Base-by-base conservation (phyloP, 768 basidiomycete genomes). In the Polyporus arcularius region DNA sequence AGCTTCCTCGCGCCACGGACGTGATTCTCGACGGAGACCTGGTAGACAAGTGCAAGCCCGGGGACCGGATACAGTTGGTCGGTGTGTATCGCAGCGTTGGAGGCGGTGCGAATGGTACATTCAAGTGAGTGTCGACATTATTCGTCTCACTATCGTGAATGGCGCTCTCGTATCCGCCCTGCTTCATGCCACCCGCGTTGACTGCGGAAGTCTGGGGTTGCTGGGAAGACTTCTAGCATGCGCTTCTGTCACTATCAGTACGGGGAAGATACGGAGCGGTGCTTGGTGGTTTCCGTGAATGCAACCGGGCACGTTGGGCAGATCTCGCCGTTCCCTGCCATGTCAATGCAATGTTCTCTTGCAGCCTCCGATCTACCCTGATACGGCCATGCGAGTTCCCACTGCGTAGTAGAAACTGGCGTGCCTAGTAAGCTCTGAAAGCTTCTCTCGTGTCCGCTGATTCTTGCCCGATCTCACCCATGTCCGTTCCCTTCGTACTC, bases 41-140 rank as follows among this genome's bases (percentile, higher is more conserved):
- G 52, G 97, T 99, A 35, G 97, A 99, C 76, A 89, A 86, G 70
- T 97, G 94, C 73, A 99, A 99, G 75, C 96, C 97, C 6, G 97
- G 97, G 42, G 97, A 99, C 74, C 87, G 97, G 54, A 92, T 98
- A 48, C 97, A 98, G 74, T 78, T 99, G 40, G 97, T 98, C 26
- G 97, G 97, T 15, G 86, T 93, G 39, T 99, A 95, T 76, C 87
- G 94, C 56, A 96, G 93, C 69, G 82, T 97, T 42, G 97, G 97
- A 43, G 95, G 94, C 57, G 96, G 96, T 31, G 84, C 89, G 41
- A 84, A 84, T 43, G 91, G 94, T 32, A 89, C 92, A n/a, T 98
- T 99, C 87, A 95, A 94, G 96, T 96, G 56, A 62, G 84, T 75
- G 16, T 10, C 47, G 4, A 26, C 26, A 54, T 49, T n/a, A 35